Conservation (phyloP, 2,329 filamentous ascomycete genomes). For the Penicillium sp. region DNA sequence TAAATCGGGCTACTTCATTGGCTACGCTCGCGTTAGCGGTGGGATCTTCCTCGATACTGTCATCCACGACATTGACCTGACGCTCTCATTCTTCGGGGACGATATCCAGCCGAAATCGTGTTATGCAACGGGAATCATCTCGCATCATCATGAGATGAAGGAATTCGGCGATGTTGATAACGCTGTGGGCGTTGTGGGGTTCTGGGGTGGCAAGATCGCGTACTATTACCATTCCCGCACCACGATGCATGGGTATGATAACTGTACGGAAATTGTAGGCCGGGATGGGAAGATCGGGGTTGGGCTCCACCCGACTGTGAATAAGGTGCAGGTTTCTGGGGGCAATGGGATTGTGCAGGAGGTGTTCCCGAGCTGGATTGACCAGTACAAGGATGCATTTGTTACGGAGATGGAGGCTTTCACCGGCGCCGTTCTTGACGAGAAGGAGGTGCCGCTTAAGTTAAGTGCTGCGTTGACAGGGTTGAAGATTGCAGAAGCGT, state of each 20-base stretch:
- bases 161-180: conserved; percentile 66
- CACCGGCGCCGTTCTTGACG: conserved; percentile 62
- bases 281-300: conserved; percentile 61
- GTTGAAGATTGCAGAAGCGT: conserved; percentile 63
- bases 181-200: conserved; percentile 67
- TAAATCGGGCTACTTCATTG: conserved; percentile 68
- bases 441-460: conserved; percentile 59
- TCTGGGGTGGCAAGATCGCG: conserved; percentile 65
- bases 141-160: conserved; percentile 61
- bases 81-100: conserved; percentile 66
- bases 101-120: conserved; percentile 60
- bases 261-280: conserved; percentile 69
- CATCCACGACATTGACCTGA: conserved; percentile 71
- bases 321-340: background rate
- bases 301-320: background rate
- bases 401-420: conserved; percentile 70
- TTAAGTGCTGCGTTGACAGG: conserved; percentile 61
- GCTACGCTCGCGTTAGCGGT: conserved; percentile 66
- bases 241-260: conserved; percentile 70
- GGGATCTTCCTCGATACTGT: conserved; percentile 73
- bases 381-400: conserved; percentile 67
- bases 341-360: background rate
- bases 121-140: conserved; percentile 60
- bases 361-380: conserved; percentile 30
- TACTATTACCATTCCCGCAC: conserved; percentile 68